A percentile compares a stretch with the other conserved stretches of the same genome.
These are phyloP conservation scores for Starmerella floris DNA, from an alignment of 805 yeast species.

Conservation along the genomic window DNA sequence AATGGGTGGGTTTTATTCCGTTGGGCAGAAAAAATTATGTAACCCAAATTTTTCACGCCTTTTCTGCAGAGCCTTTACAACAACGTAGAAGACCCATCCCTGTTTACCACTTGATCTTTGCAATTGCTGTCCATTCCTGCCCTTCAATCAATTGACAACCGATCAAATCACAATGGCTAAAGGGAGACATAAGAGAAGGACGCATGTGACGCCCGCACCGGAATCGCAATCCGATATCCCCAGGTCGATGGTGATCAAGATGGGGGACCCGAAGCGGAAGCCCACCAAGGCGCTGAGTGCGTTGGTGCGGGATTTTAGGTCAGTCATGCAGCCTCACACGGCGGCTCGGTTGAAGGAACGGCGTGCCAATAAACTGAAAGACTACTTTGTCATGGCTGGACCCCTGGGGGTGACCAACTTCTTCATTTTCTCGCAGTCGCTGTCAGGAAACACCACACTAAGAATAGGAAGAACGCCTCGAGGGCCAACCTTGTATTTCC, in stretches of 20 bases:
- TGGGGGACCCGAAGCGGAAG: conserved; percentile 50
- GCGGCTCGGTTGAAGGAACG: conserved; percentile 80
- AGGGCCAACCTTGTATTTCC: conserved; percentile 87
- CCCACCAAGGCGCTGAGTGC: conserved; percentile 72
- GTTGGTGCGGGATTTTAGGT: conserved; percentile 74
- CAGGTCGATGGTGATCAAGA: conserved; percentile 82
- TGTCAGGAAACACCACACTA: conserved; percentile 61
- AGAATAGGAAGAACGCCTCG: conserved; percentile 79
- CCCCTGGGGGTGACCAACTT: conserved; percentile 87
- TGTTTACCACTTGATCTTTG: not conserved
- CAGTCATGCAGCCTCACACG: conserved; percentile 92
- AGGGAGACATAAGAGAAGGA: conserved; percentile 59
- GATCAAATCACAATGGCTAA: conserved; percentile 18
- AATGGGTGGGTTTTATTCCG: too few species aligned
- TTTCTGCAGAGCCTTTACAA: too few species aligned
- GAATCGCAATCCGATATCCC: conserved; percentile 59
- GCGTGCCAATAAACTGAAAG: conserved; percentile 73
- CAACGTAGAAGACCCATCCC: not conserved
- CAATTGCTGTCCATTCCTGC: too few species aligned
- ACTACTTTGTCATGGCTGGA: conserved; percentile 96
- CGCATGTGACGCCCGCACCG: conserved; percentile 48
- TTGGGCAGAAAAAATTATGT: conserved; percentile 7
- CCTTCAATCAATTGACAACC: too few species aligned
- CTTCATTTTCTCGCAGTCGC: conserved; percentile 69
- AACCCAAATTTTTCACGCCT: conserved; percentile 1